Base-by-base conservation (phyloP, 306 rosid genomes). In the Vigna radiata region DNA sequence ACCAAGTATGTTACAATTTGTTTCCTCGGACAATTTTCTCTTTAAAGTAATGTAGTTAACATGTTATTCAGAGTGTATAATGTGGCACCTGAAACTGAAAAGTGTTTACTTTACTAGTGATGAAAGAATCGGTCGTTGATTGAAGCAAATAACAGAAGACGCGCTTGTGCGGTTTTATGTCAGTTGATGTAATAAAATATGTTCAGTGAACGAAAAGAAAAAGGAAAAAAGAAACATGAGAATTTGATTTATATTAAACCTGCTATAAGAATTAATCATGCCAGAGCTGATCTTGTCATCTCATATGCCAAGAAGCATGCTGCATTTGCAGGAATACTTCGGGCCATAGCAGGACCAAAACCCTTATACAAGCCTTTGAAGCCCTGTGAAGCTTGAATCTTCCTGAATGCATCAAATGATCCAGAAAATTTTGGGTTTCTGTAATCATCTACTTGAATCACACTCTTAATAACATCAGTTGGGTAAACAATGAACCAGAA, bases 291-390 rank as follows among this genome's bases (percentile, higher is more conserved):
- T 83, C 85, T 88, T 37, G 99, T 87, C 77, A 96, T 81, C 83
- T 92, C 98, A 75, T 96, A 96, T 13, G 96, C 99, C 90, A 92
- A 87, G 91, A 93, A 93, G 77, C 98, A 90, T 8, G 98, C 98
- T 18, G 94, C 94, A 81, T 93, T 93, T 1, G 96, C 96, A 0
- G 96, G 96, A 68, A 93, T 70, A 71, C 96, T 93, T 66, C 96
- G 72, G 63, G 86, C 90, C 89, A 90, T 93, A 37, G 98, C 94
- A 3, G 96, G 98, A 56, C 94, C 94, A 75, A 93, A 93, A 8
- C 98, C 98, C 76, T 81, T 93, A 77, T 90, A 90, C 11, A 93
- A 84, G 53, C 96, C 98, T 77, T 89, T 89, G 17, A 86, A 69
- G 37, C 98, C 96, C 70, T 93, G 93, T 0, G 91, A 41, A 27